A percentile compares a stretch with the other conserved stretches of the same genome.
Conservation (phyloP, 2,329 filamentous ascomycete species). For the Sporothrix mexicana region DNA sequence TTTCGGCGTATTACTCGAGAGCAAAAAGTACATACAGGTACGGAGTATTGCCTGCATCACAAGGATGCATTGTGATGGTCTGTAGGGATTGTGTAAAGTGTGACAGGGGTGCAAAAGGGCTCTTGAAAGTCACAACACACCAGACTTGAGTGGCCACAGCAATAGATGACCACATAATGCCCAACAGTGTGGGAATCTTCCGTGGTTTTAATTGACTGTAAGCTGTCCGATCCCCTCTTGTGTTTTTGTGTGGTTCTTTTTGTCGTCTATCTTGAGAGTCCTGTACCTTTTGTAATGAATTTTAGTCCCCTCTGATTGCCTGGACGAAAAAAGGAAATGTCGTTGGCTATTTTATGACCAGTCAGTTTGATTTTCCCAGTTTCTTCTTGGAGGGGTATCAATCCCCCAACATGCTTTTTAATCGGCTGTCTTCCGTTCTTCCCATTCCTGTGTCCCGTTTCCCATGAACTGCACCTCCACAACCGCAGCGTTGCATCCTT, state of each 20-base stretch:
- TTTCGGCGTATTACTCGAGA: not conserved
- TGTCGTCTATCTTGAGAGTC: not conserved
- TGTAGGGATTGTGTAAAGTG: not conserved
- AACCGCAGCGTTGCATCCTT: not conserved
- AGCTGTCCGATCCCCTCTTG: not conserved
- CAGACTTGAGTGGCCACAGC: not conserved
- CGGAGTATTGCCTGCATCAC: not conserved
- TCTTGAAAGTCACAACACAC: not conserved
- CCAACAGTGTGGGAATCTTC: not conserved
- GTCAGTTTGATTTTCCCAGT: not conserved
- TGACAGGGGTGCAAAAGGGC: not conserved
- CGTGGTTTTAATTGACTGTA: not conserved
- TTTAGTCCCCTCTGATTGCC: not conserved
- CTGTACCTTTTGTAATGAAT: not conserved
- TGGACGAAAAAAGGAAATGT: not conserved
- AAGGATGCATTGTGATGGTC: constrained; percentile 4
- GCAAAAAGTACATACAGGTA: too few relatives aligned
- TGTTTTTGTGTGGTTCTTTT: not conserved
- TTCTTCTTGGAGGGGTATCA: not conserved
- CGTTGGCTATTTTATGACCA: constrained; percentile 15
- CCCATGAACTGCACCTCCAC: not conserved
- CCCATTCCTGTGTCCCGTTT: not conserved
- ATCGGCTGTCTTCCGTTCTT: too few relatives aligned
- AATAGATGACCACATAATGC: not conserved
- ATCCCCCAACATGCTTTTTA: not conserved